These are phyloP conservation scores for Brassica nigra DNA, from an alignment of 345 rosid genomes.

Conservation along the genomic window DNA sequence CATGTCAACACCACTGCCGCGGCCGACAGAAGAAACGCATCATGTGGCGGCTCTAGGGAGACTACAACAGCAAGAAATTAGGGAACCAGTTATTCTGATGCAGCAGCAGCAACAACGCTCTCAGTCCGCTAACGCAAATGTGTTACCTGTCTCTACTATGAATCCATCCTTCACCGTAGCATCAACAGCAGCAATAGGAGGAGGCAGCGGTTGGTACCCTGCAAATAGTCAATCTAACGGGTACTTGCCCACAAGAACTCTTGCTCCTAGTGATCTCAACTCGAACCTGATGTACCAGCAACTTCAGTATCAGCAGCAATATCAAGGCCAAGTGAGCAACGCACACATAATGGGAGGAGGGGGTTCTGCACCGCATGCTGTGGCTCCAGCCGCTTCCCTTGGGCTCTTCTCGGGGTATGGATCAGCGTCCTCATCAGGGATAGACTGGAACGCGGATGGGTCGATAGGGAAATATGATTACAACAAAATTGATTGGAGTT, in stretches of 20 bases:
- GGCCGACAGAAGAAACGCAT: constrained; percentile 56
- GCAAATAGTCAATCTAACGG: constrained; percentile 58
- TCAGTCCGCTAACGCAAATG: constrained; percentile 54
- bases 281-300: constrained; percentile 61
- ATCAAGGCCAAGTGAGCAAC: constrained; percentile 52
- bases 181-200: constrained; percentile 41
- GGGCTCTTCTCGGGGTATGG: constrained; percentile 82
- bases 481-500: constrained; percentile 80
- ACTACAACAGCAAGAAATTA: constrained; percentile 58
- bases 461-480: constrained; percentile 64
- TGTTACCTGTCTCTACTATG: constrained; percentile 51
- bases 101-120: constrained; percentile 56
- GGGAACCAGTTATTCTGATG: constrained; percentile 75
- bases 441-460: constrained; percentile 77
- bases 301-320: constrained; percentile 60
- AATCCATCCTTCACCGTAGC: constrained; percentile 58
- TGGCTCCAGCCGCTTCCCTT: constrained; percentile 83
- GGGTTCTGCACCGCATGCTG: constrained; percentile 45
- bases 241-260: constrained; percentile 50
- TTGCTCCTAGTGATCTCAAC: constrained; percentile 43
- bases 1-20: constrained; percentile 45
- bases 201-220: constrained; percentile 54
- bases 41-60: constrained; percentile 49
- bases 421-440: constrained; percentile 64
- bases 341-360: constrained; percentile 43